These are phyloP conservation scores for Puccinia triticina DNA, from an alignment of 1,284 basidiomycete genomes.

Conservation along the genomic window DNA sequence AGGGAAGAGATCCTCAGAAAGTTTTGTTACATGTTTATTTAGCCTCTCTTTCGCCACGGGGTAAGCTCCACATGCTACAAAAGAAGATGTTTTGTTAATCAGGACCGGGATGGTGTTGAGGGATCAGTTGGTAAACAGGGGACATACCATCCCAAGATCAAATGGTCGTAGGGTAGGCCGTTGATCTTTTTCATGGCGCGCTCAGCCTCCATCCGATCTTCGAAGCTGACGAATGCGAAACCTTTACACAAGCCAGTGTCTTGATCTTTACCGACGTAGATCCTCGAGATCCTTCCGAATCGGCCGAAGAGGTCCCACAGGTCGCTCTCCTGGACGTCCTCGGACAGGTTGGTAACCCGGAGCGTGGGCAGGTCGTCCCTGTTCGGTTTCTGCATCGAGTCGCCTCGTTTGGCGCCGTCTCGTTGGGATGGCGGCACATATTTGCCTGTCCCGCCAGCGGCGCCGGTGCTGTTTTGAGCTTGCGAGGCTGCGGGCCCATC, in stretches of 20 bases:
- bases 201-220: conserved; percentile 77
- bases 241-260: conserved; percentile 95
- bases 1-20: background rate
- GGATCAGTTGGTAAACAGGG: conserved; percentile 45
- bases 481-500: conserved; percentile 64
- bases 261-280: conserved; percentile 92
- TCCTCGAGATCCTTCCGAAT: conserved; percentile 71
- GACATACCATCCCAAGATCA: conserved; percentile 62
- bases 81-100: background rate
- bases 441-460: conserved; percentile 68
- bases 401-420: conserved; percentile 67
- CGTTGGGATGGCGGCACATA: conserved; percentile 93
- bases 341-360: conserved; percentile 93
- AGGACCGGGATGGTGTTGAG: background rate
- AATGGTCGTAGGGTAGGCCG: conserved; percentile 65
- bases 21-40: conserved; percentile 15
- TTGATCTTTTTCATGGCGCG: conserved; percentile 89
- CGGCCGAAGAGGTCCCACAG: conserved; percentile 80
- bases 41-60: conserved; percentile 48
- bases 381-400: conserved; percentile 73
- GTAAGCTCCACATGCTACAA: conserved; percentile 49
- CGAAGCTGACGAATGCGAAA: conserved; percentile 94
- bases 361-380: conserved; percentile 94
- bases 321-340: conserved; percentile 93
- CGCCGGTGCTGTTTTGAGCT: conserved; percentile 60